phyloP scores from a whole-genome alignment of 768 basidiomycete genomes.

The Boletales sp. region DNA sequence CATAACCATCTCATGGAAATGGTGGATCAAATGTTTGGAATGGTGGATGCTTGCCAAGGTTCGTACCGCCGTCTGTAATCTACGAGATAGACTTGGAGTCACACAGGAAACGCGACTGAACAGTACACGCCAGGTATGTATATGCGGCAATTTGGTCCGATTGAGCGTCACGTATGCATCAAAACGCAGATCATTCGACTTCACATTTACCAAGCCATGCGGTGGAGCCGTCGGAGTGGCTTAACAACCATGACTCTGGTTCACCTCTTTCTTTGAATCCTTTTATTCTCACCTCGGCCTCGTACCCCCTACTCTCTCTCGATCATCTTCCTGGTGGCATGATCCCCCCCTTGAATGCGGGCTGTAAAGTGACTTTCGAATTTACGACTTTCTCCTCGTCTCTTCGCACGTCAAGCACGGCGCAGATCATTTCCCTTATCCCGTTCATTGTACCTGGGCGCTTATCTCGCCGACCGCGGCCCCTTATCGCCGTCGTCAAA shows the following conservation, averaged over 20 bases:
- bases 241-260: background rate
- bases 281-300: slow-evolving; percentile 5
- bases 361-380: slow-evolving; percentile 25
- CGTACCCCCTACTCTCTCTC: slow-evolving; percentile 20
- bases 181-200: background rate
- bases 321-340: slow-evolving; percentile 11
- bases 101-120: background rate
- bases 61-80: slow-evolving; percentile 2
- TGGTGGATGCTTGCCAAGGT: slow-evolving; percentile 33
- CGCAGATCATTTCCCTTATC: slow-evolving; percentile 40
- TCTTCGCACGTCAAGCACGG: slow-evolving; percentile 31
- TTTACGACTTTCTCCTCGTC: slow-evolving; percentile 39
- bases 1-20: slow-evolving; percentile 30
- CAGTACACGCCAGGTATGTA: slow-evolving; percentile 23
- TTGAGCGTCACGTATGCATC: background rate
- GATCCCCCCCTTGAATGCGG: slow-evolving; percentile 12
- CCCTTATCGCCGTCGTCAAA: slow-evolving; percentile 37
- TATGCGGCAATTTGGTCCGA: slow-evolving; percentile 2
- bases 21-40: slow-evolving; percentile 33
- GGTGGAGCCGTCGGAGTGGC: background rate
- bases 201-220: background rate
- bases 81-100: background rate
- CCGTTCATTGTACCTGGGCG: slow-evolving; percentile 39
- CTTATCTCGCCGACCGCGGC: slow-evolving; percentile 34
- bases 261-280: slow-evolving; percentile 2